Evolutionary conservation across 768 basidiomycete species (phyloP).

Genomic region (Daedaleopsis nitida): DNA sequence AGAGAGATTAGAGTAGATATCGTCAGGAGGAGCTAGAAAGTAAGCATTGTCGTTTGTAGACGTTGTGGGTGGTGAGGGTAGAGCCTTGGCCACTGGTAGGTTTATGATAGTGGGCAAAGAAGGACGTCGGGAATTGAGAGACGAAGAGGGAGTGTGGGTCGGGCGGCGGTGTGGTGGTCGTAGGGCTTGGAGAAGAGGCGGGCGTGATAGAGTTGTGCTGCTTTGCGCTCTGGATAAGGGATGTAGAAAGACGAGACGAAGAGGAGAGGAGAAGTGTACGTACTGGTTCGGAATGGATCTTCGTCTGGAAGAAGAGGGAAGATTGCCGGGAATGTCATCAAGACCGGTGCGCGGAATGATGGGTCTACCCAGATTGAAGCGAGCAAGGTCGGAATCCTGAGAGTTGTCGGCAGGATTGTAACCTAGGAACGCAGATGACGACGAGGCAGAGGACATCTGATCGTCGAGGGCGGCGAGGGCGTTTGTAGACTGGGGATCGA

Average conservation of each 20-base stretch:
- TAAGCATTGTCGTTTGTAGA: slow-evolving; percentile 11
- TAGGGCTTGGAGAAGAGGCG: slow-evolving; percentile 11
- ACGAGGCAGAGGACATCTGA: slow-evolving; percentile 29
- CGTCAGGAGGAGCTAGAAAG: slow-evolving; percentile 24
- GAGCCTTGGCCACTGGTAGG: slow-evolving; percentile 20
- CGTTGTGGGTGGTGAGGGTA: slow-evolving; percentile 19
- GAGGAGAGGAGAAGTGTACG: slow-evolving; percentile 10
- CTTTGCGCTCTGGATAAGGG: slow-evolving; percentile 16
- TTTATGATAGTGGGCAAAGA: slow-evolving; percentile 33
- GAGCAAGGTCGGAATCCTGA: slow-evolving; percentile 23
- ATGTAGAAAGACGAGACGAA: neutral
- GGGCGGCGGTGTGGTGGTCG: slow-evolving; percentile 21
- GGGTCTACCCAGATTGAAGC: slow-evolving; percentile 25
- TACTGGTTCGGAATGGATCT: slow-evolving; percentile 30
- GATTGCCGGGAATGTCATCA: slow-evolving; percentile 21
- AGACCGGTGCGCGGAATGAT: slow-evolving; percentile 23
- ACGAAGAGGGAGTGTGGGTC: slow-evolving; percentile 24
- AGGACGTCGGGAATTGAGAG: slow-evolving; percentile 24
- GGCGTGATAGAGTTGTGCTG: slow-evolving; percentile 19
- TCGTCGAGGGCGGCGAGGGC: slow-evolving; percentile 21
- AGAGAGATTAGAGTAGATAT: slow-evolving; percentile 43
- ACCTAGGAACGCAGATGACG: slow-evolving; percentile 23
- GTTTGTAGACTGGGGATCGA: slow-evolving; percentile 30
- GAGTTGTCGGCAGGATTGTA: slow-evolving; percentile 26
- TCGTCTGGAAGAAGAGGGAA: slow-evolving; percentile 21